These are phyloP conservation scores for Rubia occidens DNA, from an alignment of 305 asterid species.

Conservation along the genomic window DNA sequence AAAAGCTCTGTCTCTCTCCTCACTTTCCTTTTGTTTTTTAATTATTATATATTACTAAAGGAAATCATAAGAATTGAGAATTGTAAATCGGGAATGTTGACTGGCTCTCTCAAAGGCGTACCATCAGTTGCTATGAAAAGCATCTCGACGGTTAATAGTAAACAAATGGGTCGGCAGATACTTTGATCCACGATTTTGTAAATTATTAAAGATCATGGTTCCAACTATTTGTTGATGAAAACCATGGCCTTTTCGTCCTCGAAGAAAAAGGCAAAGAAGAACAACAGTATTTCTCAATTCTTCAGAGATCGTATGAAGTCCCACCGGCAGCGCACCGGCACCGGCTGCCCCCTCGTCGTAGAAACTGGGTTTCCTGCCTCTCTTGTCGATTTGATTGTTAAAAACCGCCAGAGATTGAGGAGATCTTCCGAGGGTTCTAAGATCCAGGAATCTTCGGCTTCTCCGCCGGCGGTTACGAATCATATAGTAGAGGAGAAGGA, in stretches of 20 bases:
- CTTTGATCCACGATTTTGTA: neutral
- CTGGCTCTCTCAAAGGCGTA: neutral
- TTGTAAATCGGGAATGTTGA: neutral
- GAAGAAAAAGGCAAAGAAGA: constrained; percentile 4
- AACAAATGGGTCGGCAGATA: neutral
- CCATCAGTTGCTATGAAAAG: neutral
- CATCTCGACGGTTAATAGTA: neutral
- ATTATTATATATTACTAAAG: neutral
- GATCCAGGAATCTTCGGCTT: neutral
- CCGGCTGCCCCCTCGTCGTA: constrained; percentile 59
- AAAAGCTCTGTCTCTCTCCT: neutral
- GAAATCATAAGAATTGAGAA: neutral
- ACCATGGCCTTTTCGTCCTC: constrained; percentile 1
- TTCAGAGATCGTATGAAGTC: constrained; percentile 53
- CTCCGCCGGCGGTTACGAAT: constrained; percentile 17
- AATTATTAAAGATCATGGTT: neutral
- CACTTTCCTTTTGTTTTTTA: neutral
- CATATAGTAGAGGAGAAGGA: constrained; percentile 9
- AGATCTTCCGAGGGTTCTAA: constrained; percentile 4
- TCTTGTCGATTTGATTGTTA: constrained; percentile 3
- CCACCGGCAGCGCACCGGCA: constrained; percentile 37
- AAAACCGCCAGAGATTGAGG: constrained; percentile 6
- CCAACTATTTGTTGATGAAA: neutral
- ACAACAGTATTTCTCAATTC: constrained; percentile 27
- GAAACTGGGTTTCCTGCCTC: constrained; percentile 78